Conservation (phyloP, 2,329 filamentous ascomycete genomes). For the Cladophialophora psammophila region DNA sequence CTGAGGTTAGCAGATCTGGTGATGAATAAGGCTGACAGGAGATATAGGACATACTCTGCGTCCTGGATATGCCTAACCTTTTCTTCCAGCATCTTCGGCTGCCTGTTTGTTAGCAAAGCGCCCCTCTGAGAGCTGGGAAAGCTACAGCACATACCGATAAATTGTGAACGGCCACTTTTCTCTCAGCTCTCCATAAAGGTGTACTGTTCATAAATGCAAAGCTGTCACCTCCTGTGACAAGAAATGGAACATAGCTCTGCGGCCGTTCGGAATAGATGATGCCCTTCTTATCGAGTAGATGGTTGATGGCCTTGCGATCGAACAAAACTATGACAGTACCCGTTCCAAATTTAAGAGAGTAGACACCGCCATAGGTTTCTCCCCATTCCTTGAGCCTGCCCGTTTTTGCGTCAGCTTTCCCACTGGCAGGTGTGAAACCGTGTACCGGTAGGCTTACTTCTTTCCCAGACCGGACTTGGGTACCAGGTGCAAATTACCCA, state of each 20-base stretch:
- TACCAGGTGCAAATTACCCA: slow-evolving; percentile 20
- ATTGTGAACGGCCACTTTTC: slow-evolving; percentile 25
- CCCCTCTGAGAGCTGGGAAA: too few species aligned
- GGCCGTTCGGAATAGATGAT: slow-evolving; percentile 18
- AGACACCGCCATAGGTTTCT: slow-evolving; percentile 13
- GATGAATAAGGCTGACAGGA: too few species aligned
- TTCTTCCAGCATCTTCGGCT: slow-evolving; percentile 21
- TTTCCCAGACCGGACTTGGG: neutral
- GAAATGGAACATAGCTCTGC: slow-evolving; percentile 16
- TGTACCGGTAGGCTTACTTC: too few species aligned
- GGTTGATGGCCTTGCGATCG: slow-evolving; percentile 20
- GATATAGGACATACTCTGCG: slow-evolving; percentile 24
- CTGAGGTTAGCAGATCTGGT: too few species aligned
- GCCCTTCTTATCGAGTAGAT: slow-evolving; percentile 21
- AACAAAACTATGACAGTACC: slow-evolving; percentile 14
- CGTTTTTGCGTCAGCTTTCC: too few species aligned
- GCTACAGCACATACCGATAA: slow-evolving; percentile 24
- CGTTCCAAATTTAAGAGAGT: slow-evolving; percentile 19
- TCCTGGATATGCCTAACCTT: slow-evolving; percentile 22
- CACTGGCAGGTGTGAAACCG: too few species aligned
- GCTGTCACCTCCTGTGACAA: slow-evolving; percentile 24
- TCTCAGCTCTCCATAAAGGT: slow-evolving; percentile 14
- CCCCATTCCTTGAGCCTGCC: slow-evolving; percentile 22
- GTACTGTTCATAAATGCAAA: slow-evolving; percentile 24
- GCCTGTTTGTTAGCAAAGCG: neutral